phyloP scores from a whole-genome alignment of 108 stramenopile genomes.

The Skeletonema marinoi region DNA sequence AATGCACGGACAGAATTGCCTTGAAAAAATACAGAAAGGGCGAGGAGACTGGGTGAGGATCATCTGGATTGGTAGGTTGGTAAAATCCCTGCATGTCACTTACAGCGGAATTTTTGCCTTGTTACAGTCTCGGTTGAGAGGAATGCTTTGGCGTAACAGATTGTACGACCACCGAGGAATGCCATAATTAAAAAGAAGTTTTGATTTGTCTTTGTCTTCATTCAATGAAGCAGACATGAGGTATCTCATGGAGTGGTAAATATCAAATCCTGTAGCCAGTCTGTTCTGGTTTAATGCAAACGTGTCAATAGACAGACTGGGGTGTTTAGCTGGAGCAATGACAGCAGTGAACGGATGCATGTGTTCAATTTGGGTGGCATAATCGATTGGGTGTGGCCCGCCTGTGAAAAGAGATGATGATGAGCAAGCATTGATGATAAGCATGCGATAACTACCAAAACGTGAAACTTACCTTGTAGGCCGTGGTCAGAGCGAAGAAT shows the following conservation, averaged over 20 bases:
- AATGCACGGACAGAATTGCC: conserved; percentile 16
- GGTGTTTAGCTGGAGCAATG: conserved; percentile 43
- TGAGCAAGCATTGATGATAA: too few relatives aligned
- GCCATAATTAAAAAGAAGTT: conserved; percentile 11
- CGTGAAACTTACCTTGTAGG: conserved; percentile 28
- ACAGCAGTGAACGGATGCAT: conserved; percentile 56
- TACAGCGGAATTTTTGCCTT: conserved; percentile 37
- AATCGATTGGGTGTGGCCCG: conserved; percentile 39
- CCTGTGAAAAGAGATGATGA: conserved; percentile 9
- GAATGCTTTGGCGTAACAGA: conserved; percentile 29
- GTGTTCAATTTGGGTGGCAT: conserved; percentile 56
- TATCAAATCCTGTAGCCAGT: conserved; percentile 49
- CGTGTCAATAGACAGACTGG: conserved; percentile 19
- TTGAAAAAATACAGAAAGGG: not conserved
- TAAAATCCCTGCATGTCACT: not conserved
- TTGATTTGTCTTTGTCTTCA: not conserved
- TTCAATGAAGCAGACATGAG: conserved; percentile 24
- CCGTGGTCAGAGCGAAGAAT: conserved; percentile 61
- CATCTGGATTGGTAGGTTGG: not conserved
- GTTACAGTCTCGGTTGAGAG: conserved; percentile 24
- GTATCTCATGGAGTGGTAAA: conserved; percentile 47
- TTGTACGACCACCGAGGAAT: conserved; percentile 57
- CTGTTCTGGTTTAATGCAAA: conserved; percentile 48
- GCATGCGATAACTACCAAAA: too few relatives aligned
- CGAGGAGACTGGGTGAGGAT: not conserved